phyloP scores from a whole-genome alignment of 768 basidiomycete genomes.

The Lactarius vividus region DNA sequence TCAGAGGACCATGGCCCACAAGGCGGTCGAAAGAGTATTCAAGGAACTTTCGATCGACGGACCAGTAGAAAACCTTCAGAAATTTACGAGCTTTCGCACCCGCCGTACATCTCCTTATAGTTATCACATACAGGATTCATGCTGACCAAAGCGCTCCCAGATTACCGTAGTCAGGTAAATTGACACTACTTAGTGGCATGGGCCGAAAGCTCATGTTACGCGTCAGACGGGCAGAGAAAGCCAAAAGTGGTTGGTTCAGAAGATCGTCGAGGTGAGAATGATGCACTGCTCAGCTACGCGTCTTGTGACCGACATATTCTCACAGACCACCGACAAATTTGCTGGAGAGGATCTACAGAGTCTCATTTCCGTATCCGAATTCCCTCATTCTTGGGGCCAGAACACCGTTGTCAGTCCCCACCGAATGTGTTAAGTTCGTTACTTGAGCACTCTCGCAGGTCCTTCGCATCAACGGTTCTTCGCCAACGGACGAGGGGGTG shows the following conservation, averaged over 20 bases:
- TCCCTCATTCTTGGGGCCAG: slow-evolving; percentile 82
- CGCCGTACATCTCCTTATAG: slow-evolving; percentile 51
- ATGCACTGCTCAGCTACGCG: slow-evolving; percentile 1
- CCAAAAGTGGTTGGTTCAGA: slow-evolving; percentile 72
- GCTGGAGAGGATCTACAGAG: slow-evolving; percentile 56
- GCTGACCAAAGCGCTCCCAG: slow-evolving; percentile 37
- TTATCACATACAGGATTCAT: slow-evolving; percentile 25
- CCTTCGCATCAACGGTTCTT: slow-evolving; percentile 71
- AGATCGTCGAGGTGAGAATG: slow-evolving; percentile 55
- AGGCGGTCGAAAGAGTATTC: slow-evolving; percentile 57
- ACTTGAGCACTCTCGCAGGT: slow-evolving; percentile 45
- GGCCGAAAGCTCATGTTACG: not conserved
- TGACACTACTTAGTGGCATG: slow-evolving; percentile 20
- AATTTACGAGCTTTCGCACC: slow-evolving; percentile 70
- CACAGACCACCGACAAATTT: slow-evolving; percentile 60
- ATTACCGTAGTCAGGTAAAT: slow-evolving; percentile 71
- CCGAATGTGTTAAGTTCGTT: not conserved
- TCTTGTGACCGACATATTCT: slow-evolving; percentile 15
- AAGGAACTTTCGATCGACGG: slow-evolving; percentile 65
- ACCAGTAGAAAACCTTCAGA: slow-evolving; percentile 58
- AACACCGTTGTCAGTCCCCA: slow-evolving; percentile 60
- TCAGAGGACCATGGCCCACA: slow-evolving; percentile 58
- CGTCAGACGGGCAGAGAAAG: slow-evolving; percentile 70
- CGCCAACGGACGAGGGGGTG: slow-evolving; percentile 54
- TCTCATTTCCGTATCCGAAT: slow-evolving; percentile 66